phyloP scores from a whole-genome alignment of 139 green algal species.

The Haematococcus sp. region DNA sequence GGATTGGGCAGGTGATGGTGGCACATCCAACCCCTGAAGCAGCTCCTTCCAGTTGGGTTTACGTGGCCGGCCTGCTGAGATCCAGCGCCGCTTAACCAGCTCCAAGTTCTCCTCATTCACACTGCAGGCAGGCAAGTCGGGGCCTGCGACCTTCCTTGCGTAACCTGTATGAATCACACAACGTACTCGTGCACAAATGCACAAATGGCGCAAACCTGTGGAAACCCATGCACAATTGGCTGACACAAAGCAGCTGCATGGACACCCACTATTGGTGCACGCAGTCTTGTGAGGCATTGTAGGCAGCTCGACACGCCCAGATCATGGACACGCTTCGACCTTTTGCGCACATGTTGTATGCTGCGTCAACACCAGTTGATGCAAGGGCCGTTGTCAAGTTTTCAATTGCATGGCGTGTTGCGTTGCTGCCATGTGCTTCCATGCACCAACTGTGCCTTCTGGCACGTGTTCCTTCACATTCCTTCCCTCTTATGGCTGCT shows the following conservation, averaged over 20 bases:
- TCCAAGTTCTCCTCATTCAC: conserved; percentile 2
- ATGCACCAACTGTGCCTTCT: too few species aligned
- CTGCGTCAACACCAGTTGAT: too few species aligned
- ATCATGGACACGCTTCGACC: conserved; percentile 23
- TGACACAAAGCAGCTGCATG: not conserved
- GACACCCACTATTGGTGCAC: conserved; percentile 24
- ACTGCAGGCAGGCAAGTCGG: not conserved
- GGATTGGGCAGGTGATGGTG: not conserved
- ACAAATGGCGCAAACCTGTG: not conserved
- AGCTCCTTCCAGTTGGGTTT: conserved; percentile 1
- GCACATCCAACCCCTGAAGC: not conserved
- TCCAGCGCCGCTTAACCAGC: conserved; percentile 2
- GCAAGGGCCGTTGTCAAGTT: not conserved
- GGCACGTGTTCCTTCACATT: too few species aligned
- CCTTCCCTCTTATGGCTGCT: too few species aligned
- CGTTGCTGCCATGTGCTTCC: not conserved
- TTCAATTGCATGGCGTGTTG: not conserved
- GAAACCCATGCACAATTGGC: not conserved
- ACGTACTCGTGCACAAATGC: not conserved
- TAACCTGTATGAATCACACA: too few species aligned
- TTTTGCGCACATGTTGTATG: conserved; percentile 18
- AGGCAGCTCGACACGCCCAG: conserved; percentile 15
- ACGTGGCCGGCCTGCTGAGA: not conserved
- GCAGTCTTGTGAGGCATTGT: conserved; percentile 27
- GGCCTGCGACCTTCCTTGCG: too few species aligned